Base-by-base conservation (phyloP, 495 filamentous ascomycete species). In the Tuber magnatum region DNA sequence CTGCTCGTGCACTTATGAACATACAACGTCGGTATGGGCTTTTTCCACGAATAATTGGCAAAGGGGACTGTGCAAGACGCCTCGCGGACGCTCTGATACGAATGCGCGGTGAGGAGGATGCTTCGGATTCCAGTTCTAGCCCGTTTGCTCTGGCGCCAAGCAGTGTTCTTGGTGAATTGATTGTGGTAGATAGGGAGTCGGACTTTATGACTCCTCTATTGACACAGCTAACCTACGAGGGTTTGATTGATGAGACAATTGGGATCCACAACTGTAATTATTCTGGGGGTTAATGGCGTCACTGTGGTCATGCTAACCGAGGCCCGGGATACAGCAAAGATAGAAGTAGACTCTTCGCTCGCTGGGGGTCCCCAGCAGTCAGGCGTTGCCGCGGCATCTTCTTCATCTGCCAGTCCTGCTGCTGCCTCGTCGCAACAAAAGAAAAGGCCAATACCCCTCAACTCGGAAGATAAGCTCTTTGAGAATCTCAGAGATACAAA, bases 181-280 rank as follows among this genome's bases (percentile, higher is more conserved):
- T 99, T 79, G 92, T 99, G 77, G 94, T 98, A 48, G 96, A 97
- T 84, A 91, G 96, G 56, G 94, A 97, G 77, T 91, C 97, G 70
- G 96, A 99, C 81, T 93, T 94, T 84, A 92, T 92, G 42, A 97
- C 95, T 35, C 90, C 91, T 2, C 87, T 99, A 20, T 89, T 98
- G 70, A 98, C 95, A 0, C 96, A 98, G 82, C 86, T 99, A 61
- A 99, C 96, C 14, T 99, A 99, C 81, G 94, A 98, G 85, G 96
- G 96, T 0, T 83, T 99, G 42, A 92, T 99, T 71, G 96, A 99
- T 83, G 96, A 99, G 84, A 88, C 93, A 48, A 96, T 97, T 77
- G 91, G 92, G 70, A 94, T 99, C 75, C 88, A 91, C 75, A 88
- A 90, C 78, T 82, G 81, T 83, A 77, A 74, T n/a, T 75, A 35